A percentile compares a stretch with the other conserved stretches of the same genome.
Evolutionary conservation across 2,329 filamentous ascomycete genomes (phyloP).

Genomic region (Alternaria incomplexa): DNA sequence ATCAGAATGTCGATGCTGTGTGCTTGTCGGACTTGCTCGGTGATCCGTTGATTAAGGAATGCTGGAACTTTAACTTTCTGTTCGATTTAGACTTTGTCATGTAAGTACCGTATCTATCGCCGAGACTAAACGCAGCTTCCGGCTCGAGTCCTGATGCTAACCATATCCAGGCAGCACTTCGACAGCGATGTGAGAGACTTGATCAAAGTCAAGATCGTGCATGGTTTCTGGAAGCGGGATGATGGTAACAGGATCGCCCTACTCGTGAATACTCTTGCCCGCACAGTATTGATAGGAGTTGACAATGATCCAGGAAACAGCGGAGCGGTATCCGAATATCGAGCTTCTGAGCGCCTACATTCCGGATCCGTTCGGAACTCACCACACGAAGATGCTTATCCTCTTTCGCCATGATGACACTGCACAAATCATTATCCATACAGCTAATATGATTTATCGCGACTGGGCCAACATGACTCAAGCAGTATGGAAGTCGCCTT

Average conservation of each 20-base stretch:
- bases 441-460: conserved; percentile 86
- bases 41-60: conserved; percentile 74
- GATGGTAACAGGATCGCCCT: conserved; percentile 64
- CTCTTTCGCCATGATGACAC: conserved; percentile 77
- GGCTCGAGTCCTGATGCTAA: conserved; percentile 4
- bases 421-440: conserved; percentile 83
- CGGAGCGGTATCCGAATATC: conserved; percentile 69
- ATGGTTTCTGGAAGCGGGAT: conserved; percentile 72
- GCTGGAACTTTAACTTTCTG: conserved; percentile 74
- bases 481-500: conserved; percentile 78
- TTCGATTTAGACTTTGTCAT: conserved; percentile 69
- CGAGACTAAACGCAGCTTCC: background rate
- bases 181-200: conserved; percentile 61
- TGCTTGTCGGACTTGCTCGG: conserved; percentile 72
- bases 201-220: conserved; percentile 64
- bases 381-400: conserved; percentile 87
- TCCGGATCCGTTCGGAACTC: conserved; percentile 84
- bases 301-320: conserved; percentile 60
- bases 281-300: background rate
- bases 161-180: conserved; percentile 53
- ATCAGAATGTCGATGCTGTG: conserved; percentile 70
- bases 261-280: conserved; percentile 55
- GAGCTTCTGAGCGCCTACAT: conserved; percentile 76
- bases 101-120: conserved; percentile 34
- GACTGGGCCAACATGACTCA: conserved; percentile 92